Percentiles rank a stretch among this genome's conserved stretches.
Conservation (phyloP, 371 early-diverging fungal genomes). For the Mucor plumbeus region DNA sequence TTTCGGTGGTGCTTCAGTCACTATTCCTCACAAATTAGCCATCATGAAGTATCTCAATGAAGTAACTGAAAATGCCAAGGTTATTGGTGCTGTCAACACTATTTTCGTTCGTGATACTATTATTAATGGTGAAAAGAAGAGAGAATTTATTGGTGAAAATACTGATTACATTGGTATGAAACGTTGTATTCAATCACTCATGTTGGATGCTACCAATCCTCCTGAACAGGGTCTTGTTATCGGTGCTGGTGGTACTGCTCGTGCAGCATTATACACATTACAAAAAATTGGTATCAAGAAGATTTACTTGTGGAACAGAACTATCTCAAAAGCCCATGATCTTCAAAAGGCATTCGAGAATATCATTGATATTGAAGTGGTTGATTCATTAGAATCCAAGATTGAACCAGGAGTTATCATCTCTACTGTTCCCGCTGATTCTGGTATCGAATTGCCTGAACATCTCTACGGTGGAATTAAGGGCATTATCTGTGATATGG, state of each 20-base stretch:
- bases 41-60: conserved; percentile 76
- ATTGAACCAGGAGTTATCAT: conserved; percentile 61
- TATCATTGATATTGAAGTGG: conserved; percentile 50
- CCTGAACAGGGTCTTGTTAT: conserved; percentile 75
- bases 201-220: conserved; percentile 45
- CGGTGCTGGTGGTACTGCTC: conserved; percentile 97
- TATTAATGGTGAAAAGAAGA: conserved; percentile 45
- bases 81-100: conserved; percentile 96
- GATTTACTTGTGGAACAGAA: conserved; percentile 90
- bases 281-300: conserved; percentile 71
- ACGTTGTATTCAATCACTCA: conserved; percentile 62
- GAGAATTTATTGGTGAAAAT: conserved; percentile 83
- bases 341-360: conserved; percentile 72
- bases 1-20: conserved; percentile 96
- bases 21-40: conserved; percentile 92
- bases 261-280: conserved; percentile 91
- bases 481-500: conserved; percentile 91
- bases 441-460: conserved; percentile 67
- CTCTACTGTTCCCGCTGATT: conserved; percentile 85
- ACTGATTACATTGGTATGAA: conserved; percentile 95
- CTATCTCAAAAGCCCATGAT: conserved; percentile 71
- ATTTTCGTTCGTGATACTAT: conserved; percentile 58
- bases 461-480: conserved; percentile 56
- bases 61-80: conserved; percentile 76
- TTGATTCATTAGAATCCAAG: conserved; percentile 43